These are phyloP conservation scores for Sinapis alba DNA, from an alignment of 441 rosid genomes.

Conservation along the genomic window DNA sequence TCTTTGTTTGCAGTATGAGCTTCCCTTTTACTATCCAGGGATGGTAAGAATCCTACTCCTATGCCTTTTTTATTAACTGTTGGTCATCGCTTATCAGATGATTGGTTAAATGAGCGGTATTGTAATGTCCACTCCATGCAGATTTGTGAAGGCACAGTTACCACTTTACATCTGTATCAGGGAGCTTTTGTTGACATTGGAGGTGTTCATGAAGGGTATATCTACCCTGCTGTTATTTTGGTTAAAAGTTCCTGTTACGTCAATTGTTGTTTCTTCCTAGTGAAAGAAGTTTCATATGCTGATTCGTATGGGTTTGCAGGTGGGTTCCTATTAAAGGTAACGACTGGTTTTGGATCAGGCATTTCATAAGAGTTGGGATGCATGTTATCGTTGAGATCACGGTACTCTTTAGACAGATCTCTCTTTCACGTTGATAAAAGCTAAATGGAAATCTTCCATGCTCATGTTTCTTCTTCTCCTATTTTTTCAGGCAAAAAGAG, in stretches of 20 bases:
- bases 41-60: slow-evolving; percentile 57
- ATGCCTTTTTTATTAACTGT: slow-evolving; percentile 9
- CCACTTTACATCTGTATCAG: slow-evolving; percentile 83
- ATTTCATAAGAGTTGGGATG: slow-evolving; percentile 96
- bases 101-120: slow-evolving; percentile 16
- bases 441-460: not conserved
- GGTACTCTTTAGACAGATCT: slow-evolving; percentile 51
- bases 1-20: slow-evolving; percentile 76
- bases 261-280: not conserved
- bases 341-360: slow-evolving; percentile 99
- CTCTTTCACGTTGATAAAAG: not conserved
- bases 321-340: slow-evolving; percentile 97
- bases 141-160: slow-evolving; percentile 92
- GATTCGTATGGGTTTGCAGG: slow-evolving; percentile 46
- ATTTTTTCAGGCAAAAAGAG: slow-evolving; percentile 82
- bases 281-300: slow-evolving; percentile 15
- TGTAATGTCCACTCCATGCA: slow-evolving; percentile 45
- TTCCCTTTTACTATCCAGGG: slow-evolving; percentile 96
- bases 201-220: slow-evolving; percentile 96
- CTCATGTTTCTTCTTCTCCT: slow-evolving; percentile 16
- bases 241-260: not conserved
- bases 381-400: slow-evolving; percentile 86
- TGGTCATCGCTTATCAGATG: not conserved
- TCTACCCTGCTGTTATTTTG: slow-evolving; percentile 6
- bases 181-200: slow-evolving; percentile 99